phyloP scores from a whole-genome alignment of 208 protist genomes.

The Leishmania amazonensis region DNA sequence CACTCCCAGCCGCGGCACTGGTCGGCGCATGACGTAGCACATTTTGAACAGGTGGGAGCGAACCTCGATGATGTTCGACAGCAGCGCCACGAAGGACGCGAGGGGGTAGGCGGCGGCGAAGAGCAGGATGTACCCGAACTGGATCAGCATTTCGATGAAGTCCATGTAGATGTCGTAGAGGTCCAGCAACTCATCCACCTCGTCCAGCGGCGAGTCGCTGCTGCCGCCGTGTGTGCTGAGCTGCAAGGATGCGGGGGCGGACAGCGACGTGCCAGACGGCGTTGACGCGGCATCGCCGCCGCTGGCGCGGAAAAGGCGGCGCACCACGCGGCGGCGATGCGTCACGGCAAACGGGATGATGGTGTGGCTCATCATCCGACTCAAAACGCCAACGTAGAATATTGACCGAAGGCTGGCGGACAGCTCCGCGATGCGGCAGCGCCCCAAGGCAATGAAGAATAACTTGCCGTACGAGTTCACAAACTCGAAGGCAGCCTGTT shows the following conservation, averaged over 20 bases:
- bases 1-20: conserved; percentile 47
- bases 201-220: conserved; percentile 36
- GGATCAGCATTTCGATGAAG: conserved; percentile 80
- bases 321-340: conserved; percentile 27
- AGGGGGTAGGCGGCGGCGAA: conserved; percentile 74
- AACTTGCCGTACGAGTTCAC: conserved; percentile 72
- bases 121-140: conserved; percentile 76
- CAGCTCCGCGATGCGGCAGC: conserved; percentile 51
- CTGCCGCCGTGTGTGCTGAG: conserved; percentile 28
- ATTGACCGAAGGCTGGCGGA: conserved; percentile 40
- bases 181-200: conserved; percentile 49
- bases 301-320: conserved; percentile 17
- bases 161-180: conserved; percentile 71
- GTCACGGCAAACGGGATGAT: conserved; percentile 61
- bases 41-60: conserved; percentile 71
- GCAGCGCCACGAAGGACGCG: conserved; percentile 50
- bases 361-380: conserved; percentile 52
- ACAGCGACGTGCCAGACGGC: neutral
- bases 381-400: conserved; percentile 47
- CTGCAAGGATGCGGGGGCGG: neutral
- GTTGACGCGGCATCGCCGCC: neutral
- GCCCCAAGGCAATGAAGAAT: conserved; percentile 65
- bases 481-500: conserved; percentile 70
- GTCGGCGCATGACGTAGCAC: conserved; percentile 56
- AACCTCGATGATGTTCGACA: conserved; percentile 78